Conservation (phyloP, 164 flowering plant genomes). For the Paratinospora sagittata region DNA sequence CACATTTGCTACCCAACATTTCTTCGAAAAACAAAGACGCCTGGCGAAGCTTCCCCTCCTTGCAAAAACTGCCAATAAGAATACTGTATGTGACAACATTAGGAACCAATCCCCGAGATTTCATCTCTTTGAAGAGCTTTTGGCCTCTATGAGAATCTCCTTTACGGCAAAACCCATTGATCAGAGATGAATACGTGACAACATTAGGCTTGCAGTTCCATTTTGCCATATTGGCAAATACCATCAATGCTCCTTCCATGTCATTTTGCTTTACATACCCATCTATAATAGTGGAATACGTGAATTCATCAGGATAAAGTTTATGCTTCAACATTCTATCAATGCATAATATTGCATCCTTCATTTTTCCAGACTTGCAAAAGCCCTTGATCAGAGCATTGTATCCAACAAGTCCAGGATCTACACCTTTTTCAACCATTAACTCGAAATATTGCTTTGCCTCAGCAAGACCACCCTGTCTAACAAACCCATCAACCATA, state of each 20-base stretch:
- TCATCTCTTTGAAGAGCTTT: slow-evolving; percentile 47
- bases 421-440: slow-evolving; percentile 32
- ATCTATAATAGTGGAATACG: slow-evolving; percentile 70
- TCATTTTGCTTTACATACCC: slow-evolving; percentile 66
- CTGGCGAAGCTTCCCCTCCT: slow-evolving; percentile 45
- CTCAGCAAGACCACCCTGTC: slow-evolving; percentile 50
- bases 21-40: slow-evolving; percentile 57
- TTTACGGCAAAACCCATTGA: slow-evolving; percentile 60
- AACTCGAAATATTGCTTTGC: slow-evolving; percentile 53
- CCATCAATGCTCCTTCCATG: slow-evolving; percentile 41
- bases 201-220: slow-evolving; percentile 57
- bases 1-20: slow-evolving; percentile 60
- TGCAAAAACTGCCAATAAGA: slow-evolving; percentile 60
- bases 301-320: slow-evolving; percentile 55
- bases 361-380: slow-evolving; percentile 69
- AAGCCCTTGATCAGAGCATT: slow-evolving; percentile 83
- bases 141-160: slow-evolving; percentile 47
- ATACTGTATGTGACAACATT: slow-evolving; percentile 75
- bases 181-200: slow-evolving; percentile 67
- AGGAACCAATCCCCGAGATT: slow-evolving; percentile 43
- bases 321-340: slow-evolving; percentile 34
- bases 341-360: slow-evolving; percentile 49
- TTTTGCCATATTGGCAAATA: slow-evolving; percentile 45
- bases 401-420: slow-evolving; percentile 53
- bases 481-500: slow-evolving; percentile 58